Evolutionary conservation across 768 basidiomycete genomes (phyloP).

Genomic region (Kwoniella dendrophila): DNA sequence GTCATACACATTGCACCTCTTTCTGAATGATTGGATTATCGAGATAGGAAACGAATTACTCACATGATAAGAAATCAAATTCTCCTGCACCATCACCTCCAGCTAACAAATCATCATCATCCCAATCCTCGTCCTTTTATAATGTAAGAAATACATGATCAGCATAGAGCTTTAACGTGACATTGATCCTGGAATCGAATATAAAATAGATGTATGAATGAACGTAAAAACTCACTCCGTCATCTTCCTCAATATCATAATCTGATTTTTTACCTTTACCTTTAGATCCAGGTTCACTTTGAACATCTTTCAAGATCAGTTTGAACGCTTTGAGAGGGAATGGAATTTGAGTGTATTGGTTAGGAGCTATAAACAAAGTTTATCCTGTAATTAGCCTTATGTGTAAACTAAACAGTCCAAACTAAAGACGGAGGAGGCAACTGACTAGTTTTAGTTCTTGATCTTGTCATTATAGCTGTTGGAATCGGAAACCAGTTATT

Average conservation of each 20-base stretch:
- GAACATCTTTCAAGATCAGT: constrained; percentile 78
- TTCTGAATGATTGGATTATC: background rate
- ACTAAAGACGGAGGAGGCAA: constrained; percentile 22
- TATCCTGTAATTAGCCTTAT: constrained; percentile 23
- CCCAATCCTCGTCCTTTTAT: constrained; percentile 92
- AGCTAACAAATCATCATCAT: constrained; percentile 74
- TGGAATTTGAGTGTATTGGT: constrained; percentile 77
- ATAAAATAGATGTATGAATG: background rate
- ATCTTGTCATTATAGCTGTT: constrained; percentile 94
- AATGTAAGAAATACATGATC: background rate
- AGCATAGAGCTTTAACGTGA: background rate
- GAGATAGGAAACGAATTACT: constrained; percentile 14
- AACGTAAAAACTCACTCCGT: constrained; percentile 43
- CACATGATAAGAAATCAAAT: constrained; percentile 73
- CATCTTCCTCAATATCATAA: constrained; percentile 57
- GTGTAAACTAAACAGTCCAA: too few relatives aligned
- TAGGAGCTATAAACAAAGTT: constrained; percentile 65
- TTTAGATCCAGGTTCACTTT: constrained; percentile 63
- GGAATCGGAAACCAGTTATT: background rate
- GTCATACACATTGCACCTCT: too few relatives aligned
- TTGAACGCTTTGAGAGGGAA: constrained; percentile 95
- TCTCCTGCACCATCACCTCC: constrained; percentile 64
- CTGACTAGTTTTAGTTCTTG: constrained; percentile 81
- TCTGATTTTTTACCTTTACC: constrained; percentile 62
- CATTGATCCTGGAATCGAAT: background rate